Base-by-base conservation (phyloP, 2,329 filamentous ascomycete species). In the Aspergillus pseudonomiae region DNA sequence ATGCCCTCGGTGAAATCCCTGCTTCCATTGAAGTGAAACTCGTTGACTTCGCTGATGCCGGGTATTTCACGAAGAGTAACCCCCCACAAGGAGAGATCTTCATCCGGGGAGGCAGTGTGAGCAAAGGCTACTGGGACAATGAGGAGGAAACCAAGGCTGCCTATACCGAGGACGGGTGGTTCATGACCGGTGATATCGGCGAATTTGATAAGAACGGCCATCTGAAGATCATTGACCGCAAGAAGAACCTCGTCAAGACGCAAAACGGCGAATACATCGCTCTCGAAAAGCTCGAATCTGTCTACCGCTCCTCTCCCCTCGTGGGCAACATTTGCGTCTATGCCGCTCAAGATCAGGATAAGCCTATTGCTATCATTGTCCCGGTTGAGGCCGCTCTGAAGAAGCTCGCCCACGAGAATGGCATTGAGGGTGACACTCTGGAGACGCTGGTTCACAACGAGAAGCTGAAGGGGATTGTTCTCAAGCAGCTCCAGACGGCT, bases 221-320 rank as follows among this genome's bases (percentile, higher is more conserved):
- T 77, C 80, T 98, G 68, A 87, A 85, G 71, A 90, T 98, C 76
- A 94, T 98, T 74, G 94, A 98, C 79, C 92, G 94, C 71, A 94
- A 97, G 88, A 98, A 98, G 89, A 98, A 98, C 81, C 84, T 98
- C 61, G 92, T 98, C 79, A 98, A 98, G 88, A 94, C 95, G 67
- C 87, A 92, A 68, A 93, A 94, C 65, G 94, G 94, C 70, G 94
- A 98, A 84, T 98, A 98, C 80, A 96, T 98, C 77, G 95, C 94
- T 26, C 86, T 99, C 4, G 94, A 98, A 83, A 97, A 94, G 83
- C 88, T 98, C 64, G 94, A 98, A 81, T 91, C 94, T 3, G 85
- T 96, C 60, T 98, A 97, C 82, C 90, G 94, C 66, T 89, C 92
- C 53, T 87, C 86, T 11, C 85, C 88, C n/a, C 86, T 91, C 11